Conservation (phyloP, 2,329 filamentous ascomycete species). For the Microdochium nivale region DNA sequence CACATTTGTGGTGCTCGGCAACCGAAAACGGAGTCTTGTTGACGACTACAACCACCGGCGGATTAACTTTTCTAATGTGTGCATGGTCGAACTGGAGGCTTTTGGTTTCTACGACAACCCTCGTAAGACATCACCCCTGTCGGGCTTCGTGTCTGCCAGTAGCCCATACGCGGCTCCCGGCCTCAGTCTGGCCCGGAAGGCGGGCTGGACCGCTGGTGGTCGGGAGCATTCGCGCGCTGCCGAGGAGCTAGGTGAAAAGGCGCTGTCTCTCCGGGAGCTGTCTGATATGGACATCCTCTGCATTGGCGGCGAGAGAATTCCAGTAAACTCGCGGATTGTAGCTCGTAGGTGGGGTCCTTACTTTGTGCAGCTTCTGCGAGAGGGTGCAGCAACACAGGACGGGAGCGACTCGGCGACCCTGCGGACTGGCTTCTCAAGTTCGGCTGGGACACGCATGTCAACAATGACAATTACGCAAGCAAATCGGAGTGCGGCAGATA, state of each 20-base stretch:
- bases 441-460: slow-evolving; percentile 62
- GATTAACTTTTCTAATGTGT: slow-evolving; percentile 95
- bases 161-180: slow-evolving; percentile 52
- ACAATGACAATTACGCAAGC: slow-evolving; percentile 76
- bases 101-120: slow-evolving; percentile 98
- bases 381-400: slow-evolving; percentile 65
- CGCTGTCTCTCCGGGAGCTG: slow-evolving; percentile 72
- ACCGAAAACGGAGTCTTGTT: slow-evolving; percentile 85
- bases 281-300: slow-evolving; percentile 96
- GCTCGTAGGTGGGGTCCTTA: slow-evolving; percentile 89
- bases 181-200: slow-evolving; percentile 48
- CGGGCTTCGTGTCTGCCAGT: slow-evolving; percentile 78
- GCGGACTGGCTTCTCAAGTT: slow-evolving; percentile 50
- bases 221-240: slow-evolving; percentile 68
- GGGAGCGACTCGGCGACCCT: slow-evolving; percentile 70
- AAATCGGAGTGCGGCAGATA: slow-evolving; percentile 41
- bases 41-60: slow-evolving; percentile 97
- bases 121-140: slow-evolving; percentile 66
- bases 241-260: slow-evolving; percentile 76
- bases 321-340: slow-evolving; percentile 85
- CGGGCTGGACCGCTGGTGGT: slow-evolving; percentile 63
- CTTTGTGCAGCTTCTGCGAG: slow-evolving; percentile 83
- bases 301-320: slow-evolving; percentile 81
- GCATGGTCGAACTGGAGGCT: slow-evolving; percentile 92
- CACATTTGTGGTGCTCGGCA: slow-evolving; percentile 90